A percentile compares a stretch with the other conserved stretches of the same genome.
phyloP scores from a whole-genome alignment of 257 asterid genomes.

The Mitragyna speciosa region DNA sequence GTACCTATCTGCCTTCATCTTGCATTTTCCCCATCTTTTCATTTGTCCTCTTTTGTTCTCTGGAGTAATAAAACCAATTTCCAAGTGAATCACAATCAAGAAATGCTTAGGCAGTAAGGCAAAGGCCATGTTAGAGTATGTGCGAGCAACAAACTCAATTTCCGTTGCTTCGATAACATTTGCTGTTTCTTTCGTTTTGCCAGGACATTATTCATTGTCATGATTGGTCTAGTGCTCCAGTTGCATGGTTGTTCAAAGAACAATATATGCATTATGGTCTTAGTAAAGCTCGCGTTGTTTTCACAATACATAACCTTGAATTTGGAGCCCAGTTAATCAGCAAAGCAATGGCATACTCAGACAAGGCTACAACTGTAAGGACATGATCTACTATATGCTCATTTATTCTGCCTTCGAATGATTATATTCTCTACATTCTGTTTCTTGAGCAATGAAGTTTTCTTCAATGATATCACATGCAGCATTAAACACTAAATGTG shows the following conservation, averaged over 20 bases:
- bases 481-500: slow-evolving; percentile 2
- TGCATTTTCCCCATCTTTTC: not conserved
- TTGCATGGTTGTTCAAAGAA: slow-evolving; percentile 91
- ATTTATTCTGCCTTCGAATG: slow-evolving; percentile 1
- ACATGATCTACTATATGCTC: slow-evolving; percentile 18
- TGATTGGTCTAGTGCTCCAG: slow-evolving; percentile 99
- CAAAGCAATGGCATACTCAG: slow-evolving; percentile 74
- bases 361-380: slow-evolving; percentile 93
- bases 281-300: slow-evolving; percentile 83
- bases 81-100: not conserved
- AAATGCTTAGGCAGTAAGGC: not conserved
- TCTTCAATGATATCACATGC: not conserved
- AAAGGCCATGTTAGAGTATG: not conserved
- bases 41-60: not conserved
- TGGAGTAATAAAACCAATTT: not conserved
- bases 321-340: slow-evolving; percentile 75
- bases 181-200: slow-evolving; percentile 20
- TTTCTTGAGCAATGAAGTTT: not conserved
- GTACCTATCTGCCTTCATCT: not conserved
- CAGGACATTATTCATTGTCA: slow-evolving; percentile 98
- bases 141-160: not conserved
- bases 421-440: slow-evolving; percentile 5
- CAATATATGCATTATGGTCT: slow-evolving; percentile 81
- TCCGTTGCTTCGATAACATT: not conserved
- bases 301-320: slow-evolving; percentile 97